Base-by-base conservation (phyloP, 495 filamentous ascomycete genomes). In the Lasiosphaeriaceae sp. region DNA sequence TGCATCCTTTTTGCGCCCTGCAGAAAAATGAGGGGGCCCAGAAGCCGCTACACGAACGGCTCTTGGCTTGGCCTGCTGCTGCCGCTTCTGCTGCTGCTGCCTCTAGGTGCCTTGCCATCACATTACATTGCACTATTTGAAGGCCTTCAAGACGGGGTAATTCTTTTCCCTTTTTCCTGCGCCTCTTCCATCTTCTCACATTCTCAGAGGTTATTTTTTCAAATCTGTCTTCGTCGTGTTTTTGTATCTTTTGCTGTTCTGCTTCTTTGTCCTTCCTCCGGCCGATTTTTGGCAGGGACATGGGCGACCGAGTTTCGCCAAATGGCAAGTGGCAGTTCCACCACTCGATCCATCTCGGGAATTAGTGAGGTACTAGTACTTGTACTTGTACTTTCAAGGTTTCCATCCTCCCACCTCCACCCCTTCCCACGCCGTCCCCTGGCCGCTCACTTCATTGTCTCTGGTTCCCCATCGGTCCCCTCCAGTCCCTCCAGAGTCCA, bases 271-370 rank as follows among this genome's bases (percentile, higher is more conserved):
- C 50, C 47, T 53, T 52, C 45, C 14, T 20, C 44, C 26, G 41
- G 52, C 61, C 61, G 54, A 47, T 48, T 55, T 26, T 11, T 47
- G 45, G 19, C 45, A 24, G 37, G 50, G 31, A 59, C 47, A 58
- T 46, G 37, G 45, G 51, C 56, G 45, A 51, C 47, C 50, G 52
- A 57, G 47, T 55, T 48, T 68, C 39, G 59, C 49, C 56, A 63
- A 57, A 60, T 62, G 65, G 62, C 59, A 65, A 62, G 65, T 66
- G 65, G 60, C 66, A 67, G 62, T 59, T 53, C 63, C 60, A 64
- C 61, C 23, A 31, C 37, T 43, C 50, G 58, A 55, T 64, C 53
- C 55, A 60, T 63, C 57, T 60, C 57, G 53, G 57, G 50, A 56
- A 63, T 56, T 63, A 58, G 45, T 29, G 39, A 21, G 47, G 31